Evolutionary conservation across 2,329 filamentous ascomycete genomes (phyloP).

Genomic region (Podosphaera leucotricha): DNA sequence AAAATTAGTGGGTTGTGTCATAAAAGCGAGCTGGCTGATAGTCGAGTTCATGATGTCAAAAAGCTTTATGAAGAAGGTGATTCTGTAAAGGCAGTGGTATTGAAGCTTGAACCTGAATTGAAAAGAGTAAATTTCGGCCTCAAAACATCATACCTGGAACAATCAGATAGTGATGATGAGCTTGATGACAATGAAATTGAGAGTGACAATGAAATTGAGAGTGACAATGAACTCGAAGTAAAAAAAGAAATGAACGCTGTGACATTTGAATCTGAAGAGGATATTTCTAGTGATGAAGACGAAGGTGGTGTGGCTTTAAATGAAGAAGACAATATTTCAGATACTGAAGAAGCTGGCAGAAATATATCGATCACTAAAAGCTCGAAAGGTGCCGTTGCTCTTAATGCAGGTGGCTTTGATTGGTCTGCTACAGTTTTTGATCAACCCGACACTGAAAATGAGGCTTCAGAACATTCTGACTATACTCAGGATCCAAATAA

Average conservation of each 20-base stretch:
- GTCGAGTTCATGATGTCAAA: conserved; percentile 56
- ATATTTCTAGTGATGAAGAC: conserved; percentile 17
- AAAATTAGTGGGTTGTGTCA: conserved; percentile 91
- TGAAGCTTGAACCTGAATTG: conserved; percentile 53
- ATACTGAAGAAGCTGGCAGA: conserved; percentile 12
- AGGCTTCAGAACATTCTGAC: conserved; percentile 23
- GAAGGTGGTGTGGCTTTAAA: conserved; percentile 15
- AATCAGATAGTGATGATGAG: conserved; percentile 23
- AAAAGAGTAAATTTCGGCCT: conserved; percentile 71
- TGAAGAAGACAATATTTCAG: conserved; percentile 18
- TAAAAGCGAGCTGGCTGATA: conserved; percentile 74
- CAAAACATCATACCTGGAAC: conserved; percentile 76
- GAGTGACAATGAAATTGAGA: conserved; percentile 21
- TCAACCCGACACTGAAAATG: conserved; percentile 19
- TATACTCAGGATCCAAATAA: conserved; percentile 13
- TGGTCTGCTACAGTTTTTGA: conserved; percentile 56
- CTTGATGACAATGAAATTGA: conserved; percentile 23
- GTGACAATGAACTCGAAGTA: conserved; percentile 18
- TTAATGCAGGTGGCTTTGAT: conserved; percentile 60
- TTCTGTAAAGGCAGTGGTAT: conserved; percentile 70
- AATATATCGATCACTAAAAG: conserved; percentile 13
- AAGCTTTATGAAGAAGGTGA: conserved; percentile 82
- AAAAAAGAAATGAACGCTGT: conserved; percentile 18
- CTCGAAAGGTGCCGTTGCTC: conserved; percentile 20
- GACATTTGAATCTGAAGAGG: conserved; percentile 9